Conservation (phyloP, 306 rosid genomes). For the Cucumis hystrix region DNA sequence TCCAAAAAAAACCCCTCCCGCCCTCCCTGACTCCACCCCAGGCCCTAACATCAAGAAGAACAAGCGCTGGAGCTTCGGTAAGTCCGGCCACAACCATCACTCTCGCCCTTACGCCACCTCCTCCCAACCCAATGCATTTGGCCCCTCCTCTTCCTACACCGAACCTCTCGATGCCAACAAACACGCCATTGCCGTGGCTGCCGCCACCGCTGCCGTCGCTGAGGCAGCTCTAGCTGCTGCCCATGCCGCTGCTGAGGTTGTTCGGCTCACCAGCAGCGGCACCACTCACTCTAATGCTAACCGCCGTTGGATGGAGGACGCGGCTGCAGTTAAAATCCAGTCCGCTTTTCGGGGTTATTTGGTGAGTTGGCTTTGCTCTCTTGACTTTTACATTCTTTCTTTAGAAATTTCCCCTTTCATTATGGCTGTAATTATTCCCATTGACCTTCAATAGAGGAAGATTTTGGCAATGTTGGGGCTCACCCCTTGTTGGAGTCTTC, state of each 20-base stretch:
- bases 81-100: constrained; percentile 4
- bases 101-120: constrained; percentile 4
- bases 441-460: background rate
- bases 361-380: constrained; percentile 26
- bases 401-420: background rate
- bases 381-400: background rate
- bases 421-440: background rate
- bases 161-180: constrained; percentile 43
- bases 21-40: constrained; percentile 8
- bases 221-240: constrained; percentile 94
- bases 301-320: constrained; percentile 16
- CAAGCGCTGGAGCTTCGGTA: constrained; percentile 29
- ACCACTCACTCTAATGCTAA: background rate
- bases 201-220: constrained; percentile 84
- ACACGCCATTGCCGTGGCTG: constrained; percentile 87
- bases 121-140: constrained; percentile 3
- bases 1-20: constrained; percentile 19
- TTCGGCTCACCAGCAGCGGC: constrained; percentile 39
- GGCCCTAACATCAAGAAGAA: constrained; percentile 8
- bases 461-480: background rate
- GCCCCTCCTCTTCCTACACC: constrained; percentile 7
- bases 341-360: constrained; percentile 74
- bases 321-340: constrained; percentile 55
- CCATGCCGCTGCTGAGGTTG: constrained; percentile 89
- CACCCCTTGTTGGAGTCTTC: background rate